Evolutionary conservation across 805 yeast species (phyloP).

Genomic region (Tetrapisispora phaffii): DNA sequence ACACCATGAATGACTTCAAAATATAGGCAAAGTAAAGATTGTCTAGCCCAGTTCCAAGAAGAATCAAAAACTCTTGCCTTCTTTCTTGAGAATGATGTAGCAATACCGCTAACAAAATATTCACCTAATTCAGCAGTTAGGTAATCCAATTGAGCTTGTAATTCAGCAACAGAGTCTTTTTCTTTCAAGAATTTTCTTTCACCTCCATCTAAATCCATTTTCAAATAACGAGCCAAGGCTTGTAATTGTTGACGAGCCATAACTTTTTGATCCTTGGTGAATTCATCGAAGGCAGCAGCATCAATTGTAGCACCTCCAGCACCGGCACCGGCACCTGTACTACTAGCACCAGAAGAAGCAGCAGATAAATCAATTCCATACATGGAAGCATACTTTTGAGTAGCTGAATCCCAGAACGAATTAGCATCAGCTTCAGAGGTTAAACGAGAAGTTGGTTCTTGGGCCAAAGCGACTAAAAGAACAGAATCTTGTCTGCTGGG

Average conservation of each 20-base stretch:
- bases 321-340: slow-evolving; percentile 43
- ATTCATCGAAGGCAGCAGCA: slow-evolving; percentile 83
- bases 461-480: slow-evolving; percentile 69
- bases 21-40: slow-evolving; percentile 87
- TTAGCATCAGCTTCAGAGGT: slow-evolving; percentile 85
- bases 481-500: slow-evolving; percentile 91
- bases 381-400: slow-evolving; percentile 75
- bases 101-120: slow-evolving; percentile 81
- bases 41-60: slow-evolving; percentile 99
- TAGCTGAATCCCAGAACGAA: slow-evolving; percentile 69
- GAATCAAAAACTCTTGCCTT: slow-evolving; percentile 96
- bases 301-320: slow-evolving; percentile 85
- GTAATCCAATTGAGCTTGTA: slow-evolving; percentile 85
- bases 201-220: slow-evolving; percentile 84
- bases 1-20: slow-evolving; percentile 94
- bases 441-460: slow-evolving; percentile 86
- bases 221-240: slow-evolving; percentile 88
- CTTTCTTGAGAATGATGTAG: slow-evolving; percentile 80
- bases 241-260: slow-evolving; percentile 57
- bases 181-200: slow-evolving; percentile 68
- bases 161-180: slow-evolving; percentile 71
- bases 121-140: slow-evolving; percentile 74
- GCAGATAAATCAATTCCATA: slow-evolving; percentile 71
- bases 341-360: slow-evolving; percentile 49
- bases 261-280: slow-evolving; percentile 40